A percentile compares a stretch with the other conserved stretches of the same genome.
These are phyloP conservation scores for Cucumis melo DNA, from an alignment of 306 rosid genomes.

Conservation along the genomic window DNA sequence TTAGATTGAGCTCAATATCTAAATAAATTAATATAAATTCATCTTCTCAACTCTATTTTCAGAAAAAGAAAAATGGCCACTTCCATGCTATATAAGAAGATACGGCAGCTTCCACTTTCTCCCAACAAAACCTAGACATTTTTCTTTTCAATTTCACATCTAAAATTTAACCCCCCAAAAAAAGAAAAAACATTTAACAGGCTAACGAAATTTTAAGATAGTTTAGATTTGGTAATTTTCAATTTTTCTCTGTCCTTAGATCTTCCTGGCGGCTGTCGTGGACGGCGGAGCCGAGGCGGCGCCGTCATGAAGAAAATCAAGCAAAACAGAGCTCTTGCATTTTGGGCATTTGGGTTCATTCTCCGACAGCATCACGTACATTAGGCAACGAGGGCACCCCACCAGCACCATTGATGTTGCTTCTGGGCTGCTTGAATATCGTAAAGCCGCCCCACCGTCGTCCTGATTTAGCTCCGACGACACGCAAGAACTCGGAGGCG, in stretches of 20 bases:
- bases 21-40: slow-evolving; percentile 3
- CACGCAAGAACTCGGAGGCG: slow-evolving; percentile 73
- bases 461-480: slow-evolving; percentile 63
- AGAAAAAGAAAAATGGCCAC: neutral
- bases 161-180: neutral
- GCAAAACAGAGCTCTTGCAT: slow-evolving; percentile 87
- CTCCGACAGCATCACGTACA: slow-evolving; percentile 83
- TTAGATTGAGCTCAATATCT: neutral
- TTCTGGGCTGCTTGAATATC: slow-evolving; percentile 56
- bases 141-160: slow-evolving; percentile 2
- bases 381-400: slow-evolving; percentile 82
- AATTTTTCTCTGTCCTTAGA: slow-evolving; percentile 12
- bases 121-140: neutral
- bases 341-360: slow-evolving; percentile 78
- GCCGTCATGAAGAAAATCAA: slow-evolving; percentile 56
- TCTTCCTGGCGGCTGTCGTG: slow-evolving; percentile 23
- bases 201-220: neutral
- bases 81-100: neutral
- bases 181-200: neutral
- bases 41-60: neutral
- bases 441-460: neutral
- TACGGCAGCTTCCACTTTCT: neutral
- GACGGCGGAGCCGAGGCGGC: neutral
- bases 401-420: slow-evolving; percentile 65
- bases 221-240: neutral